Conservation (phyloP, 768 basidiomycete genomes). For the Megacollybia marginata region DNA sequence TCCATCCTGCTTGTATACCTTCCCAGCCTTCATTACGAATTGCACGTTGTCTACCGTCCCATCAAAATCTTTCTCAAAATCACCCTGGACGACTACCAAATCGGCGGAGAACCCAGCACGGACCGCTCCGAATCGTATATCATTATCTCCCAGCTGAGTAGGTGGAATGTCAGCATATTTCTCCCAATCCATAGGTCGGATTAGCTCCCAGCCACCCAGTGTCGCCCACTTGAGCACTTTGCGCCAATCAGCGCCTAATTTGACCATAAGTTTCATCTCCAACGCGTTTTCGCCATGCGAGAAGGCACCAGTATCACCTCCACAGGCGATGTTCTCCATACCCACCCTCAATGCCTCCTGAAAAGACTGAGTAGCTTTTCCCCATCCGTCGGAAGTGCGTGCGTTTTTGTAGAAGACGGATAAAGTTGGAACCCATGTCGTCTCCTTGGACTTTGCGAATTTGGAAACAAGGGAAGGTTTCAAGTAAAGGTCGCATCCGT, state of each 20-base stretch:
- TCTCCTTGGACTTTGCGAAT: slow-evolving; percentile 17
- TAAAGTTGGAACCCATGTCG: slow-evolving; percentile 55
- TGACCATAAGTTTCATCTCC: slow-evolving; percentile 56
- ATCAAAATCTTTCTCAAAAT: slow-evolving; percentile 35
- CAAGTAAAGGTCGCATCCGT: slow-evolving; percentile 31
- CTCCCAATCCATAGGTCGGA: slow-evolving; percentile 43
- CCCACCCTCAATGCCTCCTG: slow-evolving; percentile 32
- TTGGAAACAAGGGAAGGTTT: slow-evolving; percentile 15
- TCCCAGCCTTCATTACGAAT: slow-evolving; percentile 57
- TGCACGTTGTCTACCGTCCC: slow-evolving; percentile 36
- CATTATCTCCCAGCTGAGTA: slow-evolving; percentile 32
- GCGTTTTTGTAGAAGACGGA: slow-evolving; percentile 34
- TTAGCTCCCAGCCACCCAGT: slow-evolving; percentile 49
- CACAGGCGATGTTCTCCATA: slow-evolving; percentile 34
- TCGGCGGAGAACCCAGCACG: slow-evolving; percentile 50
- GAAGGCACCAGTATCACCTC: slow-evolving; percentile 62
- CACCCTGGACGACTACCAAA: slow-evolving; percentile 30
- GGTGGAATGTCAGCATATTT: slow-evolving; percentile 5
- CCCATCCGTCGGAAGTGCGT: slow-evolving; percentile 25
- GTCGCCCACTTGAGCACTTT: slow-evolving; percentile 54
- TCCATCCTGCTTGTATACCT: slow-evolving; percentile 35
- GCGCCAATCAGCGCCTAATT: slow-evolving; percentile 44
- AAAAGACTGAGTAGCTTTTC: slow-evolving; percentile 32
- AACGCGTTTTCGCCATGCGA: slow-evolving; percentile 52
- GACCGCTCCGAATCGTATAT: slow-evolving; percentile 48